Evolutionary conservation across 106 monocot genomes (phyloP).

Genomic region (Acorus calamus): DNA sequence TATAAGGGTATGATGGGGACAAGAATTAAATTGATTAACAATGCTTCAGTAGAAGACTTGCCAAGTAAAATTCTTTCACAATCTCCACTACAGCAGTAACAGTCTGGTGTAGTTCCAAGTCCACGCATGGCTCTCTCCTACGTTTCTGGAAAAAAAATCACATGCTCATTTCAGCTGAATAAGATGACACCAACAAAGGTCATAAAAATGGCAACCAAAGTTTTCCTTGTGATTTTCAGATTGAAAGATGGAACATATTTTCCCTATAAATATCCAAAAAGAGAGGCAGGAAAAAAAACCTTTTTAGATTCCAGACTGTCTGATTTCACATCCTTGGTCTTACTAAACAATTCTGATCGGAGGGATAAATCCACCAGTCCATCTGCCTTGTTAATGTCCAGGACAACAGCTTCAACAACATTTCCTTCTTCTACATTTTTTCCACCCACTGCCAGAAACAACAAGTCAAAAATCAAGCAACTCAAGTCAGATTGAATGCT

Average conservation of each 20-base stretch:
- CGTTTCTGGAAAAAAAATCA: conserved; percentile 44
- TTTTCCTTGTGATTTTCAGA: too few species aligned
- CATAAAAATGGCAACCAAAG: too few species aligned
- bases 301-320: conserved; percentile 21
- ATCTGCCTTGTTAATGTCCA: conserved; percentile 57
- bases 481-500: neutral
- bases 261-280: neutral
- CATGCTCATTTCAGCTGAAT: too few species aligned
- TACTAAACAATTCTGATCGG: conserved; percentile 45
- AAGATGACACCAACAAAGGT: too few species aligned
- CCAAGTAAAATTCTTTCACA: conserved; percentile 91
- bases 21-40: neutral
- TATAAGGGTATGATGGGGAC: too few species aligned
- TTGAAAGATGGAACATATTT: too few species aligned
- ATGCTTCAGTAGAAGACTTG: conserved; percentile 10
- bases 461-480: neutral
- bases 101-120: conserved; percentile 61
- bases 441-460: conserved; percentile 52
- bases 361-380: conserved; percentile 79
- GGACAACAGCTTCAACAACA: conserved; percentile 53
- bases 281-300: conserved; percentile 20
- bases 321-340: conserved; percentile 10
- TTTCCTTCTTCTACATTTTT: conserved; percentile 38
- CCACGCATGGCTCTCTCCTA: conserved; percentile 18
- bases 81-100: conserved; percentile 80